Evolutionary conservation across 352 stramenopile genomes (phyloP).

Genomic region (Pilasporangium apinafurcum): DNA sequence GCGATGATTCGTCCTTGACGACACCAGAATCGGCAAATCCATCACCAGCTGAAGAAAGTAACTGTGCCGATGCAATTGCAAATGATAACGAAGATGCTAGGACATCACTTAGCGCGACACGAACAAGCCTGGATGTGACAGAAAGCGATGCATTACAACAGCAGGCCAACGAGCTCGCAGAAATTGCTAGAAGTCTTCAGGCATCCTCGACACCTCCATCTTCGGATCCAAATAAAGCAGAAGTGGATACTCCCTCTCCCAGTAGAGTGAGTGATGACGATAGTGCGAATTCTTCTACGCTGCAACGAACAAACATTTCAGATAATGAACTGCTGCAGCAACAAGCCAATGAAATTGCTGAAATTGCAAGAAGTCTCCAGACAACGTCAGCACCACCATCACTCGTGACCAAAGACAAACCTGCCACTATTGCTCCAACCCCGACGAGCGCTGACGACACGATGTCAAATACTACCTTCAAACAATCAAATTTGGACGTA

Average conservation of each 20-base stretch:
- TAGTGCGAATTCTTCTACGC: constrained; percentile 14
- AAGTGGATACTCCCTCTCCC: no score
- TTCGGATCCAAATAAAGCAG: no score
- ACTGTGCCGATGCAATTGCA: no score
- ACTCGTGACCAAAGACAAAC: constrained; percentile 3
- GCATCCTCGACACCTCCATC: no score
- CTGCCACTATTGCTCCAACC: background rate
- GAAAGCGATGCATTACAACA: no score
- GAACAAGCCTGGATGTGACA: no score
- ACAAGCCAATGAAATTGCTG: constrained; percentile 23
- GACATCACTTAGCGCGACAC: no score
- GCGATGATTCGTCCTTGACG: no score
- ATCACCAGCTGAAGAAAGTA: no score
- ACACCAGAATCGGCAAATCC: no score
- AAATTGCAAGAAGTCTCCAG: constrained; percentile 30
- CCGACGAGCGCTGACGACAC: constrained; percentile 6
- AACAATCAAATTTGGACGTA: constrained; percentile 20
- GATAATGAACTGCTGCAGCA: constrained; percentile 31
- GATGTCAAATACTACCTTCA: constrained; percentile 11
- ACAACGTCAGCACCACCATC: constrained; percentile 14
- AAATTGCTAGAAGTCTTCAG: constrained; percentile 58
- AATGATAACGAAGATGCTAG: no score
- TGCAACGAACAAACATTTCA: constrained; percentile 23
- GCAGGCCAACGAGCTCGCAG: constrained; percentile 53
- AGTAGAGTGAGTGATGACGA: no score